Conservation (phyloP, 1,284 basidiomycete genomes). For the Pisolithus thermaeus region DNA sequence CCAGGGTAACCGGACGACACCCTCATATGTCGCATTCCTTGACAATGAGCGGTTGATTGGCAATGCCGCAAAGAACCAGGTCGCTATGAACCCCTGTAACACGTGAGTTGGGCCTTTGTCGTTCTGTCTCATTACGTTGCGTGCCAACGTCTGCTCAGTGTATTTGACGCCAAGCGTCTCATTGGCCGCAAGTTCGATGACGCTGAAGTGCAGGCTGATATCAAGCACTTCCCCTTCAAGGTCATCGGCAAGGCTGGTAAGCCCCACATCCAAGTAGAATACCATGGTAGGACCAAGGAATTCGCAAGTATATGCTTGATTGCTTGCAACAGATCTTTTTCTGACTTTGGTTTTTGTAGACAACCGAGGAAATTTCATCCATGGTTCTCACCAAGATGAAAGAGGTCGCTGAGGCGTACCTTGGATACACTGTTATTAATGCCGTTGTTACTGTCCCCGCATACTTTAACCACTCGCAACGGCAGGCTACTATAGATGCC, state of each 20-base stretch:
- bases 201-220: conserved; percentile 86
- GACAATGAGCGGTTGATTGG: no score
- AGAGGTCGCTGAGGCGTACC: conserved; percentile 96
- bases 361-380: conserved; percentile 87
- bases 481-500: conserved; percentile 94
- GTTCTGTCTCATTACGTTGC: conserved; percentile 9
- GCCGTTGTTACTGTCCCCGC: conserved; percentile 95
- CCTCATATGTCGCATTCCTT: no score
- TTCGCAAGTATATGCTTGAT: conserved; percentile 57
- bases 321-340: neutral
- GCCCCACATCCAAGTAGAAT: no score
- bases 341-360: conserved; percentile 35
- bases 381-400: conserved; percentile 65
- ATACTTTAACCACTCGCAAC: conserved; percentile 97
- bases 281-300: conserved; percentile 84
- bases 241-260: conserved; percentile 59
- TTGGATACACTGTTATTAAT: conserved; percentile 78
- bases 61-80: neutral
- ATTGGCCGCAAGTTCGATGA: conserved; percentile 86
- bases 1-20: no score
- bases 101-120: conserved; percentile 39
- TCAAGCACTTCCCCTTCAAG: conserved; percentile 95
- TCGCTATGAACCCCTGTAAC: conserved; percentile 59
- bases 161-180: conserved; percentile 50
- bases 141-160: conserved; percentile 32